Evolutionary conservation across 2,329 filamentous ascomycete genomes (phyloP).

Genomic region (Cercospora zeae-maydis): DNA sequence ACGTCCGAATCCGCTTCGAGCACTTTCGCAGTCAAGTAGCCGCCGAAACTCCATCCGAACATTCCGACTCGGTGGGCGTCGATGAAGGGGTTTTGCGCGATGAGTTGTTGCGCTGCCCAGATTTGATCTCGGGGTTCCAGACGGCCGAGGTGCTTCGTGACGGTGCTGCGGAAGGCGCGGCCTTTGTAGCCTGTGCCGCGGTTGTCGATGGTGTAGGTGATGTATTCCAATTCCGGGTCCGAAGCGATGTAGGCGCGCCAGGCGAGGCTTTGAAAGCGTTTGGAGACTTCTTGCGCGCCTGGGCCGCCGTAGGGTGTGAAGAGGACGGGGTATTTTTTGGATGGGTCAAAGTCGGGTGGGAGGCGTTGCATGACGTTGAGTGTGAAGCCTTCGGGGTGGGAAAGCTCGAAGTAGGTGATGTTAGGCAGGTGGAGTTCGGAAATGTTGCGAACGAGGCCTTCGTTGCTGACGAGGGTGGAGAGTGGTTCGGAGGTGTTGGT

Average conservation of each 20-base stretch:
- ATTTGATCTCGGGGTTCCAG: constrained; percentile 65
- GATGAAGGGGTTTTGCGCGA: constrained; percentile 51
- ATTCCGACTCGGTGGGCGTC: constrained; percentile 60
- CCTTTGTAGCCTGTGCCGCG: constrained; percentile 65
- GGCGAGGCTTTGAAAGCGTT: constrained; percentile 53
- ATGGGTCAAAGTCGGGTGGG: constrained; percentile 60
- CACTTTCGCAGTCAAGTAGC: constrained; percentile 64
- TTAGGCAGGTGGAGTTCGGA: constrained; percentile 61
- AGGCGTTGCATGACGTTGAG: constrained; percentile 64
- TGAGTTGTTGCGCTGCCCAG: constrained; percentile 59
- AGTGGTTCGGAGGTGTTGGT: constrained; percentile 55
- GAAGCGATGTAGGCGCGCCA: constrained; percentile 64
- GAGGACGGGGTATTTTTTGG: constrained; percentile 63
- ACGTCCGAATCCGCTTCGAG: constrained; percentile 59
- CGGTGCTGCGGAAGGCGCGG: constrained; percentile 57
- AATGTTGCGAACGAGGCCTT: constrained; percentile 54
- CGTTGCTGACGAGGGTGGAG: constrained; percentile 59
- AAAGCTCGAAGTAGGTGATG: constrained; percentile 60
- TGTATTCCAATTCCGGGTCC: constrained; percentile 64
- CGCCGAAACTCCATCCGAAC: constrained; percentile 67
- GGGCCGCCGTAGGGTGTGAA: constrained; percentile 68
- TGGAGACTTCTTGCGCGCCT: constrained; percentile 58
- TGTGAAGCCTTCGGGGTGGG: constrained; percentile 58
- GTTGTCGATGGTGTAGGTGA: constrained; percentile 66
- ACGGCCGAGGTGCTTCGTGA: constrained; percentile 58